Percentiles rank a stretch among this genome's conserved stretches.
phyloP scores from a whole-genome alignment of 2,329 filamentous ascomycete genomes.

The Fusarium miscanthi region DNA sequence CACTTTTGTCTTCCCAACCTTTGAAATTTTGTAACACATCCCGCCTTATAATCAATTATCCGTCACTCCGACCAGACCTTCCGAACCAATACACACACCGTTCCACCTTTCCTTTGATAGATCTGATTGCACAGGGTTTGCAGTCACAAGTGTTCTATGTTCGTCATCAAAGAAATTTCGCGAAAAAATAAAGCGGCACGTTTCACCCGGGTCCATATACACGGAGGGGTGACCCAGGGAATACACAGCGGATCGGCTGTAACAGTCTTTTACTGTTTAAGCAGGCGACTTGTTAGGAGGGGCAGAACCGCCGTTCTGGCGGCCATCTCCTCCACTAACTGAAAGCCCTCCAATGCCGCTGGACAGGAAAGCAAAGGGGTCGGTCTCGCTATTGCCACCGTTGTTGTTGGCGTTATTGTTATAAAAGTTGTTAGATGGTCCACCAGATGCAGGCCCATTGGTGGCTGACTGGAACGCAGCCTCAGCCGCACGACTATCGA shows the following conservation, averaged over 20 bases:
- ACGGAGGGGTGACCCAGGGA: constrained; percentile 41
- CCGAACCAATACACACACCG: constrained; percentile 52
- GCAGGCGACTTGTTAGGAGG: constrained; percentile 70
- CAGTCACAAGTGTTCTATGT: constrained; percentile 60
- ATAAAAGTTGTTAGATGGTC: constrained; percentile 68
- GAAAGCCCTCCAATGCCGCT: constrained; percentile 77
- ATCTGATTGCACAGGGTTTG: constrained; percentile 57
- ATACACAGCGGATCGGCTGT: constrained; percentile 43
- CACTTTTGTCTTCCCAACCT: constrained; percentile 57
- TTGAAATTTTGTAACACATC: constrained; percentile 50
- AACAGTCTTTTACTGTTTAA: constrained; percentile 51
- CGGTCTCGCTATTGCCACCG: constrained; percentile 72
- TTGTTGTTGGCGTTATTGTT: constrained; percentile 72
- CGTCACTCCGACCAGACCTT: constrained; percentile 54
- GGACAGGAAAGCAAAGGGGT: constrained; percentile 84
- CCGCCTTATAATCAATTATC: constrained; percentile 52
- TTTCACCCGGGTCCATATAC: constrained; percentile 35
- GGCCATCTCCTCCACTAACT: constrained; percentile 73
- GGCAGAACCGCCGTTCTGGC: constrained; percentile 69
- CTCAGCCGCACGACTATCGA: constrained; percentile 93
- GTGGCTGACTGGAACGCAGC: constrained; percentile 92
- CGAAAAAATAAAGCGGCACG: constrained; percentile 45
- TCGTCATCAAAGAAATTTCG: constrained; percentile 55
- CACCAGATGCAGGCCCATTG: constrained; percentile 82
- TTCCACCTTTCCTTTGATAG: constrained; percentile 53